These are phyloP conservation scores for Byssochlamys sp. DNA, from an alignment of 2,329 filamentous ascomycete species.

Conservation along the genomic window DNA sequence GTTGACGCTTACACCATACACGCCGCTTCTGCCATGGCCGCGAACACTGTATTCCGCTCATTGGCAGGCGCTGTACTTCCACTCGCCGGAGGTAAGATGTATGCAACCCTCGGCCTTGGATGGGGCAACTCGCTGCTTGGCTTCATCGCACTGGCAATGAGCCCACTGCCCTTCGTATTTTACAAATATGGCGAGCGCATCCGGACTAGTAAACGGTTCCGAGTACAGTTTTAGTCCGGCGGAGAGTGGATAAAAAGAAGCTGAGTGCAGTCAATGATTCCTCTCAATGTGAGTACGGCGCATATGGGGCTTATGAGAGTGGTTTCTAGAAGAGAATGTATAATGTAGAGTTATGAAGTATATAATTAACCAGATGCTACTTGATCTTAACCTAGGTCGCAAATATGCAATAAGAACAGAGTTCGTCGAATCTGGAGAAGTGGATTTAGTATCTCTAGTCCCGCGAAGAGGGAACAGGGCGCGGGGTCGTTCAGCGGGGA, in stretches of 20 bases:
- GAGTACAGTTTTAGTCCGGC: constrained; percentile 10
- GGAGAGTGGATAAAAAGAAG: too few relatives aligned
- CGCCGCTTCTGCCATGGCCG: constrained; percentile 44
- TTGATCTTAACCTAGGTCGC: too few relatives aligned
- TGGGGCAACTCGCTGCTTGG: constrained; percentile 48
- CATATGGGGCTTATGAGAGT: too few relatives aligned
- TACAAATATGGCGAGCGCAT: constrained; percentile 27
- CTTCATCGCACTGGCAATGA: constrained; percentile 45
- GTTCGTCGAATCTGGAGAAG: not conserved
- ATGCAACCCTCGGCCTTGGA: constrained; percentile 36
- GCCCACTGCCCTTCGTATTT: constrained; percentile 28
- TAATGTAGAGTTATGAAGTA: too few relatives aligned
- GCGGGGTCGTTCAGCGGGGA: not conserved
- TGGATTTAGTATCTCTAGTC: not conserved
- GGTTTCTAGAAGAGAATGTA: too few relatives aligned
- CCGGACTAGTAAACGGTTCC: constrained; percentile 21
- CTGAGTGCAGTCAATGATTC: too few relatives aligned
- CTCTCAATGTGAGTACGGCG: too few relatives aligned
- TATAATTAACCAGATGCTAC: too few relatives aligned
- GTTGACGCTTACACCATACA: constrained; percentile 46
- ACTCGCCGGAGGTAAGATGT: constrained; percentile 49
- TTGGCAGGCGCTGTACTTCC: constrained; percentile 52
- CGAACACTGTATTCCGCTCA: constrained; percentile 46
- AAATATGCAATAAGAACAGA: not conserved
- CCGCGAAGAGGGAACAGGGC: not conserved